A percentile compares a stretch with the other conserved stretches of the same genome.
Evolutionary conservation across 192 early-diverging fungal species (phyloP).

Genomic region (Backusella liffmaniae): DNA sequence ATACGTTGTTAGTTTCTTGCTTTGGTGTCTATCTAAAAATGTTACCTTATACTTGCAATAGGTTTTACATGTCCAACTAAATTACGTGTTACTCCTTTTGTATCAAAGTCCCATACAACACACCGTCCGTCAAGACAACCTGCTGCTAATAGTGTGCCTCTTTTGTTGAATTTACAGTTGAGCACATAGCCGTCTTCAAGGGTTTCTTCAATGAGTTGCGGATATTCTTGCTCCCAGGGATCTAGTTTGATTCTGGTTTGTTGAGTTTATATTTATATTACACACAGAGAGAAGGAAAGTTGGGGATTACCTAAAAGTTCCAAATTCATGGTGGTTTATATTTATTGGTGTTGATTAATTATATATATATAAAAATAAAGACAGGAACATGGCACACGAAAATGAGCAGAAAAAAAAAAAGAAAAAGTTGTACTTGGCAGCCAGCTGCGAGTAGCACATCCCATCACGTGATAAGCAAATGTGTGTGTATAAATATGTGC

Average conservation of each 20-base stretch:
- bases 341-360: background rate
- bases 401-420: too few relatives aligned
- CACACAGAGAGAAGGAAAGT: background rate
- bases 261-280: background rate
- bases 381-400: background rate
- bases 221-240: constrained; percentile 81
- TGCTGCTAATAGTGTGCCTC: constrained; percentile 79
- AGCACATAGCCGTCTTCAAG: constrained; percentile 69
- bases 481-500: too few relatives aligned
- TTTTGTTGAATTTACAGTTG: constrained; percentile 72
- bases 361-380: background rate
- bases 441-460: too few relatives aligned
- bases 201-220: constrained; percentile 74
- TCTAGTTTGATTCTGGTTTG: constrained; percentile 34
- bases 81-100: constrained; percentile 67
- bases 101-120: constrained; percentile 88
- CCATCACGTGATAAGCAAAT: background rate
- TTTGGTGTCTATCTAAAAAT: background rate
- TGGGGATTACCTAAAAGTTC: background rate
- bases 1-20: background rate
- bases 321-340: background rate
- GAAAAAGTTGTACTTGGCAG: background rate
- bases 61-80: constrained; percentile 74
- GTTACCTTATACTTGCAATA: constrained; percentile 76
- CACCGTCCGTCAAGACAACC: constrained; percentile 79